A percentile compares a stretch with the other conserved stretches of the same genome.
Conservation (phyloP, 768 basidiomycete genomes). For the Brasilioporus rufonigricans region DNA sequence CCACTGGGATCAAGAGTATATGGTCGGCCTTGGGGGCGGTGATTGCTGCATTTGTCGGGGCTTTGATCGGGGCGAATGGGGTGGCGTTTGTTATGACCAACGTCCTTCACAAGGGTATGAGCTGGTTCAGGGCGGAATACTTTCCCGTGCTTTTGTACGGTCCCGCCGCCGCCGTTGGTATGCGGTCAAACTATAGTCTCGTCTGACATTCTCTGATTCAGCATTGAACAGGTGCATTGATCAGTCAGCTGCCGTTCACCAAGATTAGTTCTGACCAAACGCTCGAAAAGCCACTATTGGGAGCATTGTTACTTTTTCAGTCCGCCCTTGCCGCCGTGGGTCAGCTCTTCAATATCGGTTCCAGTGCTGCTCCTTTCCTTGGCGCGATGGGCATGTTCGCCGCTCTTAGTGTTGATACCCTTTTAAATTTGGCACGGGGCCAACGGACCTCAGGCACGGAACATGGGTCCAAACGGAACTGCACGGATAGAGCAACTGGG, state of each 20-base stretch:
- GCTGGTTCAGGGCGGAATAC: constrained; percentile 81
- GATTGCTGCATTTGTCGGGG: constrained; percentile 49
- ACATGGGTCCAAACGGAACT: neutral
- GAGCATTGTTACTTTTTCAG: constrained; percentile 60
- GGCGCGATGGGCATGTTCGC: constrained; percentile 54
- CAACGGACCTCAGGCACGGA: constrained; percentile 17
- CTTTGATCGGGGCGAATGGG: constrained; percentile 61
- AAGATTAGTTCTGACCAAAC: constrained; percentile 24
- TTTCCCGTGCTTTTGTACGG: constrained; percentile 67
- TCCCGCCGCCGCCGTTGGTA: constrained; percentile 71
- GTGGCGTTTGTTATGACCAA: constrained; percentile 67
- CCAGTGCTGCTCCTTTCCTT: constrained; percentile 73
- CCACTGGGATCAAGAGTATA: constrained; percentile 28
- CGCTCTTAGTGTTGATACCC: constrained; percentile 52
- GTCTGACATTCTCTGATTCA: neutral
- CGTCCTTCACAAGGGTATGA: constrained; percentile 67
- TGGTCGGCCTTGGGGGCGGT: constrained; percentile 48
- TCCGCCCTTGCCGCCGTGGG: constrained; percentile 50
- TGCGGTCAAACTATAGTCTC: constrained; percentile 18
- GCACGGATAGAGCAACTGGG: neutral
- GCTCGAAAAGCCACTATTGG: constrained; percentile 60
- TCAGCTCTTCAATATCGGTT: constrained; percentile 71
- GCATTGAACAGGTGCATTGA: constrained; percentile 49
- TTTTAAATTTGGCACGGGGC: constrained; percentile 27
- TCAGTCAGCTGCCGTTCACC: constrained; percentile 58